Percentiles rank a stretch among this genome's conserved stretches.
Conservation (phyloP, 139 green algal genomes). For the Spirogloea muscicola region DNA sequence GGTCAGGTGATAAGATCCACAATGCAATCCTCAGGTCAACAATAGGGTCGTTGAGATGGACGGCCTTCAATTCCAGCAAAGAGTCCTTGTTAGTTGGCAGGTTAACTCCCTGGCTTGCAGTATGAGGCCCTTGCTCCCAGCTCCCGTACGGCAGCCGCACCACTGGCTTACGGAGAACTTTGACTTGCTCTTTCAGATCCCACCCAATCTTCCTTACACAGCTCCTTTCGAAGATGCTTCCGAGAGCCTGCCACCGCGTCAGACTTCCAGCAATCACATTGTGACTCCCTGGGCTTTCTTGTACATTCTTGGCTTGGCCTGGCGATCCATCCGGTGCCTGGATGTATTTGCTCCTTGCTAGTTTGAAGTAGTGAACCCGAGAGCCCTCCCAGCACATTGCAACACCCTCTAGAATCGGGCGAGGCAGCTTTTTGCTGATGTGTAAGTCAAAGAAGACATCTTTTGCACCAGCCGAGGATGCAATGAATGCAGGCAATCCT, state of each 20-base stretch:
- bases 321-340: no score
- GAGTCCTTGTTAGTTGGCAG: no score
- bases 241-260: no score
- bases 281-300: no score
- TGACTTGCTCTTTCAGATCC: conserved; percentile 35
- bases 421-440: background rate
- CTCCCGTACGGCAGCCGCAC: no score
- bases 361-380: conserved; percentile 42
- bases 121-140: no score
- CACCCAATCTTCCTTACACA: conserved; percentile 20
- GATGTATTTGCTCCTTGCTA: no score
- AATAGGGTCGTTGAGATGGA: conserved; percentile 22
- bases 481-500: conserved; percentile 19
- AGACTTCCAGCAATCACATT: no score
- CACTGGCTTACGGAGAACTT: conserved; percentile 13
- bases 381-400: conserved; percentile 37
- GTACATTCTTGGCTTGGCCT: no score
- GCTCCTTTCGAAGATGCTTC: no score
- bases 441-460: conserved; percentile 43
- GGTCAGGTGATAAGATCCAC: conserved; percentile 40
- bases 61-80: conserved; percentile 1
- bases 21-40: conserved; percentile 28
- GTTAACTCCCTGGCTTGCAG: no score
- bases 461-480: background rate
- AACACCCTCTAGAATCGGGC: conserved; percentile 21